Evolutionary conservation across 2,329 filamentous ascomycete genomes (phyloP).

Genomic region (Fusarium chuoi): DNA sequence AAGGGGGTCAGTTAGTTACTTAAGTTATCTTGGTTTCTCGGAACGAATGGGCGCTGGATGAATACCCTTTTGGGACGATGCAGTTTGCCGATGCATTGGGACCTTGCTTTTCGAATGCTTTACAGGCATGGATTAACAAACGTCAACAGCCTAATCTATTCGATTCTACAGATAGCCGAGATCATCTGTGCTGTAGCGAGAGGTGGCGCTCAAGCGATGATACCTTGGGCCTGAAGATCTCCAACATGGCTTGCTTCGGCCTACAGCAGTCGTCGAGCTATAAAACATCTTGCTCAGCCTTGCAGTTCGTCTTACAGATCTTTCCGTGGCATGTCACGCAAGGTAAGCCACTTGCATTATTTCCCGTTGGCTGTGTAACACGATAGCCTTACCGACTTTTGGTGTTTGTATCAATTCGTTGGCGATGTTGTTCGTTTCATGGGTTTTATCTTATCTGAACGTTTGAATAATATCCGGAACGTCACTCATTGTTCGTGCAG

Average conservation of each 20-base stretch:
- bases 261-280: not conserved
- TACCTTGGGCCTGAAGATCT: not conserved
- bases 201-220: not conserved
- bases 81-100: conserved; percentile 4
- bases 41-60: not conserved
- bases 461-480: not conserved
- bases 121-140: not conserved
- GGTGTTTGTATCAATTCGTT: not conserved
- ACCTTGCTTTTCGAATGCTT: not conserved
- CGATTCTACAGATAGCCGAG: not conserved
- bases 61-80: conserved; percentile 17
- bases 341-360: not conserved
- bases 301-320: conserved; percentile 2
- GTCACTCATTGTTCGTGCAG: not conserved
- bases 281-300: not conserved
- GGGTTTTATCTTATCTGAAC: not conserved
- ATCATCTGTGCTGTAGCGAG: not conserved
- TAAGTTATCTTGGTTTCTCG: not conserved
- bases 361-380: not conserved
- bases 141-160: not conserved
- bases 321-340: not conserved
- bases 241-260: not conserved
- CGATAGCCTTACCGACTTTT: conserved; percentile 3
- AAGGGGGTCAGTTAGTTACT: not conserved
- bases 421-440: not conserved